Evolutionary conservation across 305 asterid species (phyloP).

Genomic region (Euphrasia arctica): DNA sequence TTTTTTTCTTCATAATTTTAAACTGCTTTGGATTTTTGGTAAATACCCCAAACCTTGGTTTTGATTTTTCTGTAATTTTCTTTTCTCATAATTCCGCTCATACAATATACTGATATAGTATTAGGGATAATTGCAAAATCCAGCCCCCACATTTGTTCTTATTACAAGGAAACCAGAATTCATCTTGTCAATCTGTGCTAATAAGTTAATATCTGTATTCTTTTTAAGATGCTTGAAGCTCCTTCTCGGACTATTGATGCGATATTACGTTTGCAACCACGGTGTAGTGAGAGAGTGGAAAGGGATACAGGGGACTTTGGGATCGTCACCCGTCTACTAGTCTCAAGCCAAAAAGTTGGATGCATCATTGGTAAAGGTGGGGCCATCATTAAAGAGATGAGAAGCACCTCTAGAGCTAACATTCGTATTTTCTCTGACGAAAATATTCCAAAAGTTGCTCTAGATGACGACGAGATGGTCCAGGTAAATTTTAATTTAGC

Average conservation of each 20-base stretch:
- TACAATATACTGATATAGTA: no score
- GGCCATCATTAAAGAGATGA: conserved; percentile 72
- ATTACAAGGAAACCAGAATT: not conserved
- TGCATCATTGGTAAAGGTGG: conserved; percentile 95
- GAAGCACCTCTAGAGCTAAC: conserved; percentile 69
- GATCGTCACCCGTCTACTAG: conserved; percentile 74
- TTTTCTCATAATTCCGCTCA: not conserved
- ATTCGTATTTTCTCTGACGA: conserved; percentile 75
- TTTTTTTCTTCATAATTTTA: not conserved
- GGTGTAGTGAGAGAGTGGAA: conserved; percentile 75
- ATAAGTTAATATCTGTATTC: conserved; percentile 22
- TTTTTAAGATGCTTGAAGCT: conserved; percentile 64
- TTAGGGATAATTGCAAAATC: not conserved
- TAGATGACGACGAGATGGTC: conserved; percentile 85
- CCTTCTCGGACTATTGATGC: conserved; percentile 83
- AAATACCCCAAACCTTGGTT: not conserved
- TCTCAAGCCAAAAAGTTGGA: conserved; percentile 70
- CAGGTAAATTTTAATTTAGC: conserved; percentile 51
- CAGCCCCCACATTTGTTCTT: not conserved
- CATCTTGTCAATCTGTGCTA: conserved; percentile 10
- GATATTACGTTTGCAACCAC: conserved; percentile 65
- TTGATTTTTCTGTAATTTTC: not conserved
- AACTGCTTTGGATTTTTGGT: not conserved
- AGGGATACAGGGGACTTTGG: conserved; percentile 53
- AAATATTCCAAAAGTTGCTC: conserved; percentile 81